Percentiles rank a stretch among this genome's conserved stretches.
phyloP scores from a whole-genome alignment of 176 grass and related monocot species.

The Echinochloa phyllopogon region DNA sequence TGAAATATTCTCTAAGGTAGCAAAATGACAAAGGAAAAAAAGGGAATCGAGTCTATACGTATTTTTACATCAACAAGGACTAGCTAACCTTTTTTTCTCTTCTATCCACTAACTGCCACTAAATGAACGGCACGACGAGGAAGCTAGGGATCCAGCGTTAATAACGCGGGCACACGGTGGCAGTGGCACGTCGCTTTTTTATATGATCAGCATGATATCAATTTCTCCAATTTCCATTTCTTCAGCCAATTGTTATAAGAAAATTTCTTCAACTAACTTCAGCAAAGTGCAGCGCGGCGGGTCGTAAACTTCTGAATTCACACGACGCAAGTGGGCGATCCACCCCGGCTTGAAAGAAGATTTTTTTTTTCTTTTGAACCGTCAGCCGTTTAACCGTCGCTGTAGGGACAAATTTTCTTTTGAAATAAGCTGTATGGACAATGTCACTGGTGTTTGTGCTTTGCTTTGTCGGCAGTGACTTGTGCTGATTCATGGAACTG shows the following conservation, averaged over 20 bases:
- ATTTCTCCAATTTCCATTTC: not conserved
- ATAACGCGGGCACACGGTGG: not conserved
- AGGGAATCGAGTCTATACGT: too few relatives aligned
- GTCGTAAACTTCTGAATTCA: not conserved
- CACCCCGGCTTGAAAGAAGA: not conserved
- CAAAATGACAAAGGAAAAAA: too few relatives aligned
- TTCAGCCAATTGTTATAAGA: not conserved
- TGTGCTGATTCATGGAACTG: not conserved
- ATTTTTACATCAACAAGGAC: not conserved
- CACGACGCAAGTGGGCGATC: not conserved
- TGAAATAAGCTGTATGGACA: not conserved
- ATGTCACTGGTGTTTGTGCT: not conserved
- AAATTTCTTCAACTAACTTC: not conserved
- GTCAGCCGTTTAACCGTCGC: not conserved
- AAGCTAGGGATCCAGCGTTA: not conserved
- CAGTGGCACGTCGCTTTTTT: not conserved
- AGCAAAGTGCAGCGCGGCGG: not conserved
- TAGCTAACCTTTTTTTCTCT: not conserved
- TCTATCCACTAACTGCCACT: not conserved
- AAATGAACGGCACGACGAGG: not conserved
- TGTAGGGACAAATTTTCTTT: too few relatives aligned
- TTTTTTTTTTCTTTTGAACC: too few relatives aligned
- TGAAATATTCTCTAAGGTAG: too few relatives aligned
- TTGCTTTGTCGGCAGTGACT: constrained; percentile 15
- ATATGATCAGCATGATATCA: not conserved